These are phyloP conservation scores for Pichia gijzeniarum DNA, from an alignment of 805 yeast species.

Conservation along the genomic window DNA sequence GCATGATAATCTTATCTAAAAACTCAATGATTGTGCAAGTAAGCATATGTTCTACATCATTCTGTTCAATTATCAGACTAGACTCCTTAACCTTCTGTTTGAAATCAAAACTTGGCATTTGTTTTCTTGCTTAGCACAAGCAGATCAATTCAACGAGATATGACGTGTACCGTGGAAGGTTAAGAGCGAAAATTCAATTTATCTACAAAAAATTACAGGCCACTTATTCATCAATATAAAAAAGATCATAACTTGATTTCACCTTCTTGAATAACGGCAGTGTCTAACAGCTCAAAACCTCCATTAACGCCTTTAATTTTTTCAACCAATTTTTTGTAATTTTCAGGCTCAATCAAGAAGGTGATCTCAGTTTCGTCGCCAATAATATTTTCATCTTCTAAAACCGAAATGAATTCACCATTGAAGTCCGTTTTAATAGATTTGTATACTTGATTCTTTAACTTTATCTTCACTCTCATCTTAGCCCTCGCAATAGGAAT, in stretches of 20 bases:
- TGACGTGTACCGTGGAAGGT: too few species aligned
- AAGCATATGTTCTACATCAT: conserved; percentile 10
- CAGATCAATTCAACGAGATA: too few species aligned
- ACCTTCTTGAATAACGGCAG: conserved; percentile 24
- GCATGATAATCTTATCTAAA: conserved; percentile 36
- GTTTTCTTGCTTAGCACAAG: too few species aligned
- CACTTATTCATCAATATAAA: background rate
- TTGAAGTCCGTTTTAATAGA: conserved; percentile 25
- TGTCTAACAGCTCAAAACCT: conserved; percentile 37
- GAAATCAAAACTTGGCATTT: conserved; percentile 7
- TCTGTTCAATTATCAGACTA: conserved; percentile 6
- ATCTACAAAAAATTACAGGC: too few species aligned
- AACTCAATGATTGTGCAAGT: conserved; percentile 28
- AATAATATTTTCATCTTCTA: conserved; percentile 10
- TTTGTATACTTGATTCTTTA: conserved; percentile 49
- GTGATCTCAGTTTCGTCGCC: conserved; percentile 13
- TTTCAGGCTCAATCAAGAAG: conserved; percentile 21
- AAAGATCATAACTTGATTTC: conserved; percentile 9
- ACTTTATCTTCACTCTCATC: conserved; percentile 73
- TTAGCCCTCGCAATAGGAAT: conserved; percentile 92
- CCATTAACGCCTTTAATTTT: conserved; percentile 38
- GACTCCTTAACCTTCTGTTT: conserved; percentile 12
- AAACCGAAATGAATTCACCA: conserved; percentile 11
- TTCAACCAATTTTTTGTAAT: conserved; percentile 32
- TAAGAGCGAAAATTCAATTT: too few species aligned